phyloP scores from a whole-genome alignment of 2,329 filamentous ascomycete species.

The Ophiocordyceps robertsii region DNA sequence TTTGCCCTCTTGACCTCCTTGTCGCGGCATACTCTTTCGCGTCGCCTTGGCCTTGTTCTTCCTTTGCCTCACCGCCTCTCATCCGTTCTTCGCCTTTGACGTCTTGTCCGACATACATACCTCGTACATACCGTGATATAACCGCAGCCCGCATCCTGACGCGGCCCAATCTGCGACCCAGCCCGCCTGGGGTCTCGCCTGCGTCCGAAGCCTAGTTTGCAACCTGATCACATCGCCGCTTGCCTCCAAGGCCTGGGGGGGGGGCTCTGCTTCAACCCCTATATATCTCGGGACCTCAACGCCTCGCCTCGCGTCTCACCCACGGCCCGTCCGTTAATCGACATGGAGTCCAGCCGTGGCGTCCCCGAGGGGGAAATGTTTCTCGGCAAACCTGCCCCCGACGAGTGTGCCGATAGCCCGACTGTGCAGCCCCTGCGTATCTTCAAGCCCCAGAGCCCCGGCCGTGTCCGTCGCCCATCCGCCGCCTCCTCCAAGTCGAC shows the following conservation, averaged over 20 bases:
- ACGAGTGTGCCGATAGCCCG: constrained; percentile 51
- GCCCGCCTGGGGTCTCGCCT: not conserved
- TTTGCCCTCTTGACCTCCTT: not conserved
- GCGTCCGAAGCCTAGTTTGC: too few species aligned
- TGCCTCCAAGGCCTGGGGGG: not conserved
- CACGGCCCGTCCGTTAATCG: constrained; percentile 7
- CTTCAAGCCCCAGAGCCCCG: constrained; percentile 61
- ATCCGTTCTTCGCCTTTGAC: too few species aligned
- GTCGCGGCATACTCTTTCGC: not conserved
- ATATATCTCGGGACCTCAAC: too few species aligned
- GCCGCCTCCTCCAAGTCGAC: constrained; percentile 32
- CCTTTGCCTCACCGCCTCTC: too few species aligned
- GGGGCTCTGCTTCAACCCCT: too few species aligned
- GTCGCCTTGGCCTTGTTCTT: too few species aligned
- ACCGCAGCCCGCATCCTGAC: not conserved
- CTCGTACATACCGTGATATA: not conserved
- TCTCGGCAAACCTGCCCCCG: constrained; percentile 43
- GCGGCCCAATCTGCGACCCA: not conserved
- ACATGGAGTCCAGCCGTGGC: constrained; percentile 45
- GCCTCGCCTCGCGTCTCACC: constrained; percentile 1
- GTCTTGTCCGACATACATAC: too few species aligned
- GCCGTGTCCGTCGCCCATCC: constrained; percentile 29
- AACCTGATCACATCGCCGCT: not conserved
- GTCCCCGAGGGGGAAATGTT: constrained; percentile 75
- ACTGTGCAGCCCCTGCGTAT: constrained; percentile 76